A percentile compares a stretch with the other conserved stretches of the same genome.
phyloP scores from a whole-genome alignment of 441 rosid genomes.

The Hura crepitans region DNA sequence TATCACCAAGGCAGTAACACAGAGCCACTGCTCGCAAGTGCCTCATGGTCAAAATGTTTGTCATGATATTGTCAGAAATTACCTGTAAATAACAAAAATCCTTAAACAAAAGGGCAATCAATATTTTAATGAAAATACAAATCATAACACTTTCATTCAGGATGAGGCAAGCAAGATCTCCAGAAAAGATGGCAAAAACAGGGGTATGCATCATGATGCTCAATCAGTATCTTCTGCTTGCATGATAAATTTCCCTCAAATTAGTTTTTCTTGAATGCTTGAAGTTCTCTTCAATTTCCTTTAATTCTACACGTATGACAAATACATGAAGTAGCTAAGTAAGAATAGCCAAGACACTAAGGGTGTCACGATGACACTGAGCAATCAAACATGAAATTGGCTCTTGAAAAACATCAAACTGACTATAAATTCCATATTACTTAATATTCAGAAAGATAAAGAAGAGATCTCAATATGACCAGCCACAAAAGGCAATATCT shows the following conservation, averaged over 20 bases:
- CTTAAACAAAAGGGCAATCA: conserved; percentile 8
- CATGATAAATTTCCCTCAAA: not conserved
- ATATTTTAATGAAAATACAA: conserved; percentile 1
- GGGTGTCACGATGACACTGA: not conserved
- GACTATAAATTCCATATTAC: not conserved
- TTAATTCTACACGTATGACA: not conserved
- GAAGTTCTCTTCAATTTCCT: not conserved
- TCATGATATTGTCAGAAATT: conserved; percentile 52
- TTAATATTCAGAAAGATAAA: not conserved
- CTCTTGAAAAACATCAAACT: not conserved
- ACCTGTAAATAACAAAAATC: conserved; percentile 38
- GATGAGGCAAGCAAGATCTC: not conserved
- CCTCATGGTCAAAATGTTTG: conserved; percentile 36
- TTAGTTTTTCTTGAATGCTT: not conserved
- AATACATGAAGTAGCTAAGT: not conserved
- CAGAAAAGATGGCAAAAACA: not conserved
- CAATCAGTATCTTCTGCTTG: not conserved
- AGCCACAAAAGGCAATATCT: not conserved
- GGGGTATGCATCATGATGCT: not conserved
- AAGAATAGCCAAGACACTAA: not conserved
- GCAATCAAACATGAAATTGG: not conserved
- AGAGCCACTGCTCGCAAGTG: conserved; percentile 49
- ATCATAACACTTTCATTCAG: conserved; percentile 4
- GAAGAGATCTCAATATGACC: not conserved
- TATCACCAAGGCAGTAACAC: conserved; percentile 68